Conservation (phyloP, 2,329 filamentous ascomycete genomes). For the Sporothrix pseudoabietina region DNA sequence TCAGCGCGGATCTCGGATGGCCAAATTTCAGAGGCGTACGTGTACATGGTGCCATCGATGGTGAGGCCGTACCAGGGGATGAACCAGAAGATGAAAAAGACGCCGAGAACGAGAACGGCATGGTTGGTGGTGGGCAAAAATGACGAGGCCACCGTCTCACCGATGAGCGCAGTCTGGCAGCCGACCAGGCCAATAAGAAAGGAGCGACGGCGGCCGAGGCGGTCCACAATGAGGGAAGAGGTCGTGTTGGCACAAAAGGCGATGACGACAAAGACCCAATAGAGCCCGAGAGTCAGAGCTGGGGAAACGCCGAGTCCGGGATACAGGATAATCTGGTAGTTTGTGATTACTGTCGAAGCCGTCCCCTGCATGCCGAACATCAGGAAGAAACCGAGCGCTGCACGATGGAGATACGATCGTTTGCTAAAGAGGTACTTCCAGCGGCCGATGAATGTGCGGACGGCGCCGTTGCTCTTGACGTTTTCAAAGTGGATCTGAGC, state of each 20-base stretch:
- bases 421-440: slow-evolving; percentile 25
- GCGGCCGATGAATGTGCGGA: slow-evolving; percentile 6
- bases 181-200: slow-evolving; percentile 35
- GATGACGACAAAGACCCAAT: slow-evolving; percentile 45
- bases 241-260: slow-evolving; percentile 42
- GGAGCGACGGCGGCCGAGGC: slow-evolving; percentile 34
- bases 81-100: slow-evolving; percentile 26
- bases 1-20: slow-evolving; percentile 7
- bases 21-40: slow-evolving; percentile 18
- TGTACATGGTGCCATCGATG: slow-evolving; percentile 23
- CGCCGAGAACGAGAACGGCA: slow-evolving; percentile 11
- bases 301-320: slow-evolving; percentile 48
- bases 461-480: slow-evolving; percentile 15
- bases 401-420: slow-evolving; percentile 21
- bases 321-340: slow-evolving; percentile 26
- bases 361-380: slow-evolving; percentile 29
- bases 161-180: not conserved
- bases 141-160: slow-evolving; percentile 10
- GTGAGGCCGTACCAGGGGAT: slow-evolving; percentile 24
- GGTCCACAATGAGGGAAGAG: slow-evolving; percentile 36
- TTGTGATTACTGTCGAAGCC: slow-evolving; percentile 16
- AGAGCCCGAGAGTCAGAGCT: slow-evolving; percentile 64
- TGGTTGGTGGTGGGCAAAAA: slow-evolving; percentile 17
- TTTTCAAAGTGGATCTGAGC: slow-evolving; percentile 33
- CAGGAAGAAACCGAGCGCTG: slow-evolving; percentile 14